Percentiles rank a stretch among this genome's conserved stretches.
These are phyloP conservation scores for Chytriomyces sp. DNA, from an alignment of 192 early-diverging fungal species.

Conservation along the genomic window DNA sequence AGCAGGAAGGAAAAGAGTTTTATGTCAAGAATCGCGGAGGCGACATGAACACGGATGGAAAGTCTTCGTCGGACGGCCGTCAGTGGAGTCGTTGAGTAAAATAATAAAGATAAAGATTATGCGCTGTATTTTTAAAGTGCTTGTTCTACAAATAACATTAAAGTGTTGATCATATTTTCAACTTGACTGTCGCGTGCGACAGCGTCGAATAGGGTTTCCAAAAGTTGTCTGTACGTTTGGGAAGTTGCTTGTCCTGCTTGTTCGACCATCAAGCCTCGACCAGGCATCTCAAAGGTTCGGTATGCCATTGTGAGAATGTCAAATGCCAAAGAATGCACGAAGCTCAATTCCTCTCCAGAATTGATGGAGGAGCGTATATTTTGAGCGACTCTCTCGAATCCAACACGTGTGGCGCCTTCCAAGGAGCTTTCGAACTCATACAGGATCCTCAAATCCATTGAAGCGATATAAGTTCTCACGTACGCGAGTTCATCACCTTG, in stretches of 20 bases:
- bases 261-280: background rate
- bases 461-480: background rate
- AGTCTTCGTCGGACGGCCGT: conserved; percentile 38
- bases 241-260: too few species aligned
- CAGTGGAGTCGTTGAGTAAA: conserved; percentile 52
- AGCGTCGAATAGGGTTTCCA: too few species aligned
- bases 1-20: conserved; percentile 29
- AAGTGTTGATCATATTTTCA: too few species aligned
- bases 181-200: too few species aligned
- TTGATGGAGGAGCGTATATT: background rate
- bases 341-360: background rate
- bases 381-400: background rate
- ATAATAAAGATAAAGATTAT: too few species aligned
- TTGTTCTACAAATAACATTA: too few species aligned
- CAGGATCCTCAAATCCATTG: background rate
- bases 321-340: background rate
- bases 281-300: background rate
- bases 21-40: conserved; percentile 26
- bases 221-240: too few species aligned
- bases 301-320: background rate
- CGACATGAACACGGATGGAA: conserved; percentile 24
- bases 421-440: background rate
- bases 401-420: background rate
- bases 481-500: background rate
- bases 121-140: too few species aligned